These are phyloP conservation scores for Ceratobasidium theobromae DNA, from an alignment of 1,284 basidiomycete genomes.

Conservation along the genomic window DNA sequence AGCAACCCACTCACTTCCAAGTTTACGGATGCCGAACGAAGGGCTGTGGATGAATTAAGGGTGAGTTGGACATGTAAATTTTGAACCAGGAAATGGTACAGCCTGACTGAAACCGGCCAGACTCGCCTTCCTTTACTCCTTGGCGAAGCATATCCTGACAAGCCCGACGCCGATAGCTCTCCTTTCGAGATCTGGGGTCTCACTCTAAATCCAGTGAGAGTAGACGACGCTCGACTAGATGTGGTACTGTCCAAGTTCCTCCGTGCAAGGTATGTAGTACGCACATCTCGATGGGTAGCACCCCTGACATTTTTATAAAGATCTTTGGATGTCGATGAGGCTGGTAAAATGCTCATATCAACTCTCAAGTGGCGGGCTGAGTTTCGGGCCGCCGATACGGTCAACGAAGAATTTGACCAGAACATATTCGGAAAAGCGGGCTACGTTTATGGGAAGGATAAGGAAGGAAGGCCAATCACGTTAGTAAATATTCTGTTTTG, in stretches of 20 bases:
- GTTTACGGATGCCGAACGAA: conserved; percentile 70
- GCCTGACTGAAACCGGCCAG: conserved; percentile 43
- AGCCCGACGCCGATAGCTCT: conserved; percentile 45
- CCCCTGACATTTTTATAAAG: conserved; percentile 43
- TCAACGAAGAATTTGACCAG: conserved; percentile 63
- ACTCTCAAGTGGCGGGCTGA: conserved; percentile 73
- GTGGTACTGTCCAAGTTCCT: conserved; percentile 78
- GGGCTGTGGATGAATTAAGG: conserved; percentile 63
- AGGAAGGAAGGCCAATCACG: conserved; percentile 65
- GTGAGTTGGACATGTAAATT: conserved; percentile 45
- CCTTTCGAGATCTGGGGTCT: conserved; percentile 70
- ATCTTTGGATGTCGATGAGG: conserved; percentile 56
- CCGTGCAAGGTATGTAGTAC: conserved; percentile 59
- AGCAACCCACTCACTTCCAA: conserved; percentile 66
- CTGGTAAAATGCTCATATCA: conserved; percentile 62
- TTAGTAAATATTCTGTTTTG: conserved; percentile 44
- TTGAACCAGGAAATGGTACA: background rate
- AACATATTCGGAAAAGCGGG: conserved; percentile 68
- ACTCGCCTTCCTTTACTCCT: conserved; percentile 59
- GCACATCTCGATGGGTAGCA: background rate
- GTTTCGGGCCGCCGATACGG: conserved; percentile 60
- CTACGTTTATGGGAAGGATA: conserved; percentile 64
- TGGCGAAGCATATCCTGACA: conserved; percentile 57
- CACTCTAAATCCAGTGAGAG: conserved; percentile 54
- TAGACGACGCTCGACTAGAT: conserved; percentile 59